phyloP scores from a whole-genome alignment of 2,329 filamentous ascomycete species.

The Cladophialophora psammophila region DNA sequence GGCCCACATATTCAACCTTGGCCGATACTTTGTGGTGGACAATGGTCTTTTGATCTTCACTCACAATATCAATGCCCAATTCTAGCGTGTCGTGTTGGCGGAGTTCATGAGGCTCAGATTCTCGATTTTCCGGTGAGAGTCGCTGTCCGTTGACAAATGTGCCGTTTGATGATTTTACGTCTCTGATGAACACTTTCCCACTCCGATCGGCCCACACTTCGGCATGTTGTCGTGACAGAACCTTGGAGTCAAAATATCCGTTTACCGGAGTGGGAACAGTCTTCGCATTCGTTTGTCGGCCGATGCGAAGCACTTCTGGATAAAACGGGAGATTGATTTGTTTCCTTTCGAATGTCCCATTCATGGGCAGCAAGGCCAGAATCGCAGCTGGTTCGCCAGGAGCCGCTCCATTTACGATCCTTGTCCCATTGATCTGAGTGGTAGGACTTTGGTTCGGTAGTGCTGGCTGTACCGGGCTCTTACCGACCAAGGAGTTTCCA shows the following conservation, averaged over 20 bases:
- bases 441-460: conserved; percentile 74
- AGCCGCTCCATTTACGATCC: conserved; percentile 52
- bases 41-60: conserved; percentile 97
- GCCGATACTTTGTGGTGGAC: conserved; percentile 98
- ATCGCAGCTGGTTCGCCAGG: conserved; percentile 73
- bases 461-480: conserved; percentile 51
- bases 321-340: conserved; percentile 91
- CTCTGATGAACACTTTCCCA: conserved; percentile 93
- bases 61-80: conserved; percentile 97
- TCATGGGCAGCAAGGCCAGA: conserved; percentile 85
- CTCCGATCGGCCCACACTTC: conserved; percentile 88
- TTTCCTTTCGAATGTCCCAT: conserved; percentile 96
- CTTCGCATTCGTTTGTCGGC: conserved; percentile 95
- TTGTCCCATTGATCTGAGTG: conserved; percentile 67
- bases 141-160: conserved; percentile 96
- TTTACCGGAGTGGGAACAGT: conserved; percentile 90
- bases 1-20: conserved; percentile 93
- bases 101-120: conserved; percentile 93
- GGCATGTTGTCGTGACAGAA: conserved; percentile 92
- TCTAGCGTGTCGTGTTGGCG: conserved; percentile 91
- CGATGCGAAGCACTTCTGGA: conserved; percentile 93
- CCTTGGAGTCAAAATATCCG: conserved; percentile 98
- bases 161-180: conserved; percentile 98
- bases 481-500: conserved; percentile 33
- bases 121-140: conserved; percentile 90